Evolutionary conservation across 1,284 basidiomycete species (phyloP).

Genomic region (Ustilago lituana): DNA sequence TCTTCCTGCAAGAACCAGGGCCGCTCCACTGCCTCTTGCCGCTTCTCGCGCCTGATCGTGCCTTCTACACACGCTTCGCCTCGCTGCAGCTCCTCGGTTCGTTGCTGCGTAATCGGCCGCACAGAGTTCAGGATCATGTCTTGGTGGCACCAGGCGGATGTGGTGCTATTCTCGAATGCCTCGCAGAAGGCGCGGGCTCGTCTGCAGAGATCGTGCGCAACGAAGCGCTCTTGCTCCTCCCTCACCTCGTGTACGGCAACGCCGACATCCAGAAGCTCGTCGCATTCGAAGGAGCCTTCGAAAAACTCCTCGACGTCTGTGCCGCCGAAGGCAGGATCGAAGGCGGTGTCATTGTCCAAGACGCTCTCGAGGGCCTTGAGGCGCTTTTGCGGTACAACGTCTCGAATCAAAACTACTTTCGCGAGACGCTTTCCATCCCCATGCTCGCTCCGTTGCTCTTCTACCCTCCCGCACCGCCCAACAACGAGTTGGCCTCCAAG

Average conservation of each 20-base stretch:
- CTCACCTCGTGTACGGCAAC: constrained; percentile 83
- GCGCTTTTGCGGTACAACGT: constrained; percentile 88
- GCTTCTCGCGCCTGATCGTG: constrained; percentile 69
- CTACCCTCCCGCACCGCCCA: constrained; percentile 74
- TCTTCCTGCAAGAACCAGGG: constrained; percentile 76
- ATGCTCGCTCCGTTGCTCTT: constrained; percentile 83
- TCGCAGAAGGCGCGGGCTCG: constrained; percentile 67
- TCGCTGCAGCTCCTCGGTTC: constrained; percentile 85
- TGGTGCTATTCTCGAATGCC: constrained; percentile 73
- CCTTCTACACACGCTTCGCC: constrained; percentile 87
- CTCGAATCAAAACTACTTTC: constrained; percentile 98
- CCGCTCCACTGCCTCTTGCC: constrained; percentile 80
- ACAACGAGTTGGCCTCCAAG: constrained; percentile 68
- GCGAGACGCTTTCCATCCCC: constrained; percentile 86
- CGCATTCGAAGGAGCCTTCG: constrained; percentile 96
- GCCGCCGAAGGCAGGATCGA: constrained; percentile 89
- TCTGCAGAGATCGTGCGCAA: constrained; percentile 65
- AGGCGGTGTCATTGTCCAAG: constrained; percentile 82
- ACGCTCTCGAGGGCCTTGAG: constrained; percentile 85
- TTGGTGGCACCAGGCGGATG: constrained; percentile 82
- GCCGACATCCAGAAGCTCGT: constrained; percentile 96
- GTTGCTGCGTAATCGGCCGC: constrained; percentile 75
- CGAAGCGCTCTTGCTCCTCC: constrained; percentile 77
- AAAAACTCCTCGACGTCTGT: constrained; percentile 90
- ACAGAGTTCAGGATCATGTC: constrained; percentile 86